Conservation (phyloP, 441 rosid species). For the Aquilaria agallochum region DNA sequence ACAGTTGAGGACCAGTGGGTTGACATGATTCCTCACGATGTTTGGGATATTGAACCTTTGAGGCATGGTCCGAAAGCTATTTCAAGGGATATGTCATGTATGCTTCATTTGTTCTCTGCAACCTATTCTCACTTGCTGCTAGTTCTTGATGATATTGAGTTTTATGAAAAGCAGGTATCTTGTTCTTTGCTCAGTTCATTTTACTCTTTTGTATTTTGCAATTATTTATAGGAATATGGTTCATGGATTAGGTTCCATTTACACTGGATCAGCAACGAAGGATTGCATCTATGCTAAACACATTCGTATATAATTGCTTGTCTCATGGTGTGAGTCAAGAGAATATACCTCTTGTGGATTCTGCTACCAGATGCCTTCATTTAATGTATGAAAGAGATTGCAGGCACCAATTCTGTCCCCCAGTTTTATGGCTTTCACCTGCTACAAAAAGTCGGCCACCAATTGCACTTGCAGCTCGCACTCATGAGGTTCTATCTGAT, state of each 20-base stretch:
- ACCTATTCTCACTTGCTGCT: conserved; percentile 88
- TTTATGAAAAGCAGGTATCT: conserved; percentile 94
- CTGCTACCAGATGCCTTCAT: conserved; percentile 93
- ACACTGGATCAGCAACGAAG: conserved; percentile 74
- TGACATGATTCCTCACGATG: conserved; percentile 41
- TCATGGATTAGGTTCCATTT: conserved; percentile 72
- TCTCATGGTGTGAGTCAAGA: conserved; percentile 39
- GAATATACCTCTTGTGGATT: conserved; percentile 73
- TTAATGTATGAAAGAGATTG: conserved; percentile 97
- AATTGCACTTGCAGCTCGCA: conserved; percentile 89
- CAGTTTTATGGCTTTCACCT: conserved; percentile 95
- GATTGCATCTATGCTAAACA: conserved; percentile 86
- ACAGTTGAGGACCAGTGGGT: conserved; percentile 33
- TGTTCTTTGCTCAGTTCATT: conserved; percentile 14
- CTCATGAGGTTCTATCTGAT: conserved; percentile 70
- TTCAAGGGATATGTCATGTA: conserved; percentile 67
- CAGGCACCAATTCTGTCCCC: conserved; percentile 85
- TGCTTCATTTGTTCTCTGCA: conserved; percentile 92
- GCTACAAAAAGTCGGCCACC: conserved; percentile 80
- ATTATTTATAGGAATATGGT: conserved; percentile 28
- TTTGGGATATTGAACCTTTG: conserved; percentile 75
- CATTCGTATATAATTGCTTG: conserved; percentile 83
- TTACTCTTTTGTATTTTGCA: conserved; percentile 15
- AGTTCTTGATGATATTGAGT: conserved; percentile 99
- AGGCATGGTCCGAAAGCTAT: conserved; percentile 72